Percentiles rank a stretch among this genome's conserved stretches.
Evolutionary conservation across 805 yeast species (phyloP).

Genomic region (Wickerhamomyces subpelliculosus): DNA sequence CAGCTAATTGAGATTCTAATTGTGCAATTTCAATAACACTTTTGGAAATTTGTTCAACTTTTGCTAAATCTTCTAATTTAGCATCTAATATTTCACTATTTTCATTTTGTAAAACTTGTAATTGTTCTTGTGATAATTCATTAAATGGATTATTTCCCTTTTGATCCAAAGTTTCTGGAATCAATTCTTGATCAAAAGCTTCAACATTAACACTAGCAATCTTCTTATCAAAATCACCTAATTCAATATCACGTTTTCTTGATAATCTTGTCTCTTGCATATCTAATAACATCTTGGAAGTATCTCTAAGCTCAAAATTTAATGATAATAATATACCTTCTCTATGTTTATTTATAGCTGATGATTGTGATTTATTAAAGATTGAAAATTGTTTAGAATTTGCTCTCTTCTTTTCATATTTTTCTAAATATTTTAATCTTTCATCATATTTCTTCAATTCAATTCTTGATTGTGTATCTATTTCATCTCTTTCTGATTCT

Average conservation of each 20-base stretch:
- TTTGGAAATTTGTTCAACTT: conserved; percentile 52
- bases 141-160: conserved; percentile 21
- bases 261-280: conserved; percentile 21
- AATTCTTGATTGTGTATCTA: conserved; percentile 48
- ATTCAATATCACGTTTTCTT: conserved; percentile 17
- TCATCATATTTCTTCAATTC: conserved; percentile 46
- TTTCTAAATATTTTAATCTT: conserved; percentile 41
- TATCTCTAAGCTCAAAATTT: conserved; percentile 15
- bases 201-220: conserved; percentile 13
- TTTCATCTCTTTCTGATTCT: conserved; percentile 43
- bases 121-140: conserved; percentile 38
- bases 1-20: conserved; percentile 65
- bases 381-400: conserved; percentile 13
- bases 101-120: conserved; percentile 51
- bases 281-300: conserved; percentile 16
- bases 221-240: conserved; percentile 10
- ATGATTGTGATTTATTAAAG: conserved; percentile 9
- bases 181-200: conserved; percentile 18
- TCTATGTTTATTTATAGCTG: conserved; percentile 14
- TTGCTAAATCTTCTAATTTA: conserved; percentile 53
- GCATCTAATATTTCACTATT: conserved; percentile 46
- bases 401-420: conserved; percentile 43
- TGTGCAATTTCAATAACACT: conserved; percentile 69
- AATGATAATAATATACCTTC: conserved; percentile 15
- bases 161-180: conserved; percentile 5